These are phyloP conservation scores for Tetradesmus obliquus DNA, from an alignment of 139 green algal genomes.

Conservation along the genomic window DNA sequence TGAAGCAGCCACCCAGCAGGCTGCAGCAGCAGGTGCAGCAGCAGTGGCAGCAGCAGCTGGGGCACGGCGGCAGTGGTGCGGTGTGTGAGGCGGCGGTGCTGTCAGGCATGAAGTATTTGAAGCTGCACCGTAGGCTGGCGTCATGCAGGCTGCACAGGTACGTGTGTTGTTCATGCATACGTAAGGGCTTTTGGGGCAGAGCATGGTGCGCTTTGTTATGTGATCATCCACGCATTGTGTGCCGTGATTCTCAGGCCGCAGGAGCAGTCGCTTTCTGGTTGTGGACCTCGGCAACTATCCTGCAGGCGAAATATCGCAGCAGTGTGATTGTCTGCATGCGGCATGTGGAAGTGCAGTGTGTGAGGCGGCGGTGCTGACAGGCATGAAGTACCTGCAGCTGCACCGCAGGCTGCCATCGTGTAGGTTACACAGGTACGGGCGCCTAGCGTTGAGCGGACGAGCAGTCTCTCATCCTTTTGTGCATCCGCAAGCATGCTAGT, in stretches of 20 bases:
- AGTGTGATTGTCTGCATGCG: neutral
- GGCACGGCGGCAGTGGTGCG: slow-evolving; percentile 11
- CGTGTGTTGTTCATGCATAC: neutral
- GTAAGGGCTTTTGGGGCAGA: neutral
- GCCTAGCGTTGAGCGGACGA: no score
- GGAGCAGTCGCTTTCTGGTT: neutral
- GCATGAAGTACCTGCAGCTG: no score
- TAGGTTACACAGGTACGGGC: no score
- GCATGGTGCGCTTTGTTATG: neutral
- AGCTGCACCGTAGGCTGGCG: slow-evolving; percentile 27
- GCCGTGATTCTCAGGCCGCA: neutral
- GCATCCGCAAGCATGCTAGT: neutral
- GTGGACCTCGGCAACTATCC: no score
- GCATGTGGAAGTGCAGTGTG: no score
- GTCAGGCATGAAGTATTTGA: neutral
- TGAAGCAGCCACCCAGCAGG: neutral
- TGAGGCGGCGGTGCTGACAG: no score
- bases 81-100: neutral
- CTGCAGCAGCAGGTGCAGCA: slow-evolving; percentile 2
- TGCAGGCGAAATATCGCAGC: neutral
- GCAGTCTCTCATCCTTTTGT: neutral
- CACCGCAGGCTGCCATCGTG: no score
- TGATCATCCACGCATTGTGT: neutral
- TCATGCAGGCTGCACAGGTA: slow-evolving; percentile 36
- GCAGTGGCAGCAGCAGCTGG: slow-evolving; percentile 42